phyloP scores from a whole-genome alignment of 2,329 filamentous ascomycete species.

The Penicillium sp. region DNA sequence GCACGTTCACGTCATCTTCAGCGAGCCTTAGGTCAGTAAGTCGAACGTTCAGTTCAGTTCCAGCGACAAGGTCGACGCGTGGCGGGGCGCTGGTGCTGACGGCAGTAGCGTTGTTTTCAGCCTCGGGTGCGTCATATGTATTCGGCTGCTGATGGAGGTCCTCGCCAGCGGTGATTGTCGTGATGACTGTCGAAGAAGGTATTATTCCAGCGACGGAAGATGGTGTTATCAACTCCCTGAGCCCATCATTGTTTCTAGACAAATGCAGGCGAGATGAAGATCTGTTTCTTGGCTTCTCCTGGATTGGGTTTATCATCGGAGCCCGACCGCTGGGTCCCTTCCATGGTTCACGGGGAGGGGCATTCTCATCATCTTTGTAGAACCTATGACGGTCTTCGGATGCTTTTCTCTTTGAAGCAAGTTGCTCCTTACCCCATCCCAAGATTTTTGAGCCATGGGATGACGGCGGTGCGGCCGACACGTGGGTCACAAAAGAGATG shows the following conservation, averaged over 20 bases:
- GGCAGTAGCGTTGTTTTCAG: slow-evolving; percentile 20
- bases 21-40: slow-evolving; percentile 45
- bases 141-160: slow-evolving; percentile 26
- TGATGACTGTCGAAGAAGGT: slow-evolving; percentile 38
- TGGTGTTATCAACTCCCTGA: slow-evolving; percentile 31
- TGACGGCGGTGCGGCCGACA: slow-evolving; percentile 30
- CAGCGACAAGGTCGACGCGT: slow-evolving; percentile 27
- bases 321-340: slow-evolving; percentile 73
- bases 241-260: slow-evolving; percentile 27
- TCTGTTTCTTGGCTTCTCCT: slow-evolving; percentile 61
- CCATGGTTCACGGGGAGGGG: slow-evolving; percentile 60
- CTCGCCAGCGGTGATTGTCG: slow-evolving; percentile 38
- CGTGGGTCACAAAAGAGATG: slow-evolving; percentile 30
- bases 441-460: slow-evolving; percentile 36
- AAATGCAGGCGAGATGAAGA: slow-evolving; percentile 58
- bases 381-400: slow-evolving; percentile 38
- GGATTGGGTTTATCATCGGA: slow-evolving; percentile 67
- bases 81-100: slow-evolving; percentile 25
- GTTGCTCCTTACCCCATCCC: slow-evolving; percentile 43
- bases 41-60: slow-evolving; percentile 38
- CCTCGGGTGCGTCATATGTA: slow-evolving; percentile 35
- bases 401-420: slow-evolving; percentile 42
- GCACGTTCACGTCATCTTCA: slow-evolving; percentile 45
- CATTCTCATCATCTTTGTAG: slow-evolving; percentile 40
- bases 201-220: slow-evolving; percentile 32